A percentile compares a stretch with the other conserved stretches of the same genome.
Evolutionary conservation across 495 filamentous ascomycete genomes (phyloP).

Genomic region (Pseudomonodictys pantanalensis): DNA sequence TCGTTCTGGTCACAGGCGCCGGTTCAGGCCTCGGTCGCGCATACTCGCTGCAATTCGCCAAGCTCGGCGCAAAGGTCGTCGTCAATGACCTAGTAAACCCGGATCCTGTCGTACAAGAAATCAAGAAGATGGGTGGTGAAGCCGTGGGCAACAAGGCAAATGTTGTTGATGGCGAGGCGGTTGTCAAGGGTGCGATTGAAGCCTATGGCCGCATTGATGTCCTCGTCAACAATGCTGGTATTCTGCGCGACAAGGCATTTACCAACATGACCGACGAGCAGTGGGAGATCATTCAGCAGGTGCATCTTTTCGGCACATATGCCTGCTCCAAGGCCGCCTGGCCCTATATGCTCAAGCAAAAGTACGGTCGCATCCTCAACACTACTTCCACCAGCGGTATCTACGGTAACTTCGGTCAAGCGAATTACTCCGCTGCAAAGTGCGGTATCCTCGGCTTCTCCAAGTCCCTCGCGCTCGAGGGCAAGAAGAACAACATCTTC

Average conservation of each 20-base stretch:
- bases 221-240: constrained; percentile 95
- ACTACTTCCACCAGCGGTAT: constrained; percentile 96
- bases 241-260: constrained; percentile 97
- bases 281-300: constrained; percentile 89
- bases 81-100: constrained; percentile 95
- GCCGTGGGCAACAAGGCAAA: constrained; percentile 91
- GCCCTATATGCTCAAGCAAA: constrained; percentile 98
- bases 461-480: constrained; percentile 87
- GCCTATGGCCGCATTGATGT: constrained; percentile 92
- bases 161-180: constrained; percentile 88
- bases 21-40: constrained; percentile 88
- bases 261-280: constrained; percentile 92
- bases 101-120: constrained; percentile 89
- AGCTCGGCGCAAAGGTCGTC: constrained; percentile 82
- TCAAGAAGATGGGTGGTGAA: constrained; percentile 83
- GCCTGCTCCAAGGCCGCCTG: constrained; percentile 97
- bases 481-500: constrained; percentile 95
- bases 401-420: constrained; percentile 98
- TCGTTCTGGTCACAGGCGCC: constrained; percentile 89
- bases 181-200: constrained; percentile 91
- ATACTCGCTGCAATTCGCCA: constrained; percentile 89
- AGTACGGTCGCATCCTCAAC: constrained; percentile 95
- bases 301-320: constrained; percentile 93
- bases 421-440: constrained; percentile 97
- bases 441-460: constrained; percentile 93